Conservation (phyloP, 2,329 filamentous ascomycete genomes). For the Trichophyton equinum region DNA sequence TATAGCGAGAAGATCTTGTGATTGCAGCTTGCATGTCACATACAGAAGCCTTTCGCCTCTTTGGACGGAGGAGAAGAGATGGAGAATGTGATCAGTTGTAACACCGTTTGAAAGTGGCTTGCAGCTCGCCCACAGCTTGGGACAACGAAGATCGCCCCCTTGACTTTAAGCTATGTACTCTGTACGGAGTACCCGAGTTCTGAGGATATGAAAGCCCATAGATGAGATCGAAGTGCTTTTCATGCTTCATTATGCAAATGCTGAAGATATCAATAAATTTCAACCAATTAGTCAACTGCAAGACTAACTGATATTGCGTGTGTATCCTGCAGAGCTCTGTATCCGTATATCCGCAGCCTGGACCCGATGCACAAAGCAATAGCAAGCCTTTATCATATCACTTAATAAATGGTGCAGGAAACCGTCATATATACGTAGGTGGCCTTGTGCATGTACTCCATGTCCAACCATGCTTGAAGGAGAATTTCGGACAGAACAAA, state of each 20-base stretch:
- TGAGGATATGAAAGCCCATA: neutral
- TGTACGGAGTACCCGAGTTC: neutral
- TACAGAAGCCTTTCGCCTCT: neutral
- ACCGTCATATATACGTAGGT: neutral
- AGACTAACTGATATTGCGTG: neutral
- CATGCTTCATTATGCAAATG: neutral
- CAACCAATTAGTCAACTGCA: no score
- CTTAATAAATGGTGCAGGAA: neutral
- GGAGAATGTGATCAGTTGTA: constrained; percentile 2
- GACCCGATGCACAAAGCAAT: no score
- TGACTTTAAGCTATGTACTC: neutral
- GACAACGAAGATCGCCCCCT: neutral
- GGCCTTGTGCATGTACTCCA: neutral
- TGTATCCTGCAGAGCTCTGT: neutral
- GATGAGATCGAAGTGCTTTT: neutral
- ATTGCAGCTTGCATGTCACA: constrained; percentile 3
- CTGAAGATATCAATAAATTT: neutral
- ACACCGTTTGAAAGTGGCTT: constrained; percentile 1
- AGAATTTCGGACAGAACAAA: neutral
- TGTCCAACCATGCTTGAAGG: neutral
- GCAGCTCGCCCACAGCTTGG: neutral
- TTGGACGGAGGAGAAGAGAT: neutral
- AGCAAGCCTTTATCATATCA: neutral
- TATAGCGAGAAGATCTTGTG: neutral
- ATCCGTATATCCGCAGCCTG: no score